Evolutionary conservation across 305 asterid genomes (phyloP).

Genomic region (Solanum hybrid): DNA sequence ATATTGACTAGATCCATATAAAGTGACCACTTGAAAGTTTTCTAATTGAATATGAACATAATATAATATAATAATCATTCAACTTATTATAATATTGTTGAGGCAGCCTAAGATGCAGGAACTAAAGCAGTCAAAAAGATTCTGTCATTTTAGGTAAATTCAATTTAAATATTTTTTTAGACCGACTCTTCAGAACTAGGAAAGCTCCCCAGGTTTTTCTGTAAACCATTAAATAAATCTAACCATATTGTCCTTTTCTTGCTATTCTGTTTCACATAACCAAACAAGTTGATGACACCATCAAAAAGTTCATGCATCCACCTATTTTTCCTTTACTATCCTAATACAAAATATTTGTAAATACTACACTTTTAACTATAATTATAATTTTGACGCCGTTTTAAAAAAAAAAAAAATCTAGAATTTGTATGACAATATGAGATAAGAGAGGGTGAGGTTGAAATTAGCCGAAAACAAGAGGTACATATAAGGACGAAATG

Average conservation of each 20-base stretch:
- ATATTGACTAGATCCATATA: neutral
- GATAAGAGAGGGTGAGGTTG: neutral
- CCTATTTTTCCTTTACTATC: neutral
- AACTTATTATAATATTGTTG: constrained; percentile 2
- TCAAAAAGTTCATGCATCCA: neutral
- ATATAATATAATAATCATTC: neutral
- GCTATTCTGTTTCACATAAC: neutral
- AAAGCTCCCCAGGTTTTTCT: constrained; percentile 6
- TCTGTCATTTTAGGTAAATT: neutral
- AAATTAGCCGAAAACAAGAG: neutral
- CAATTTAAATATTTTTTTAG: neutral
- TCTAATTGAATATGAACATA: neutral
- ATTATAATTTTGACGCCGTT: too few relatives aligned
- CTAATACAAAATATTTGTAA: neutral
- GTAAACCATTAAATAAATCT: neutral
- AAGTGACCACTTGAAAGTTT: constrained; percentile 1
- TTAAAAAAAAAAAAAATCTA: neutral
- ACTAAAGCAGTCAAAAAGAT: constrained; percentile 16
- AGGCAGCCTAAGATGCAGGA: constrained; percentile 34
- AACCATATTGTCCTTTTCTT: neutral
- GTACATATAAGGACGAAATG: neutral
- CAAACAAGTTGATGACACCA: constrained; percentile 2
- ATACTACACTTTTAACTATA: too few relatives aligned
- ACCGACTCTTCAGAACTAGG: constrained; percentile 16
- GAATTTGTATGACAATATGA: neutral